Conservation (phyloP, 495 filamentous ascomycete species). For the Wilcoxina mikolae region DNA sequence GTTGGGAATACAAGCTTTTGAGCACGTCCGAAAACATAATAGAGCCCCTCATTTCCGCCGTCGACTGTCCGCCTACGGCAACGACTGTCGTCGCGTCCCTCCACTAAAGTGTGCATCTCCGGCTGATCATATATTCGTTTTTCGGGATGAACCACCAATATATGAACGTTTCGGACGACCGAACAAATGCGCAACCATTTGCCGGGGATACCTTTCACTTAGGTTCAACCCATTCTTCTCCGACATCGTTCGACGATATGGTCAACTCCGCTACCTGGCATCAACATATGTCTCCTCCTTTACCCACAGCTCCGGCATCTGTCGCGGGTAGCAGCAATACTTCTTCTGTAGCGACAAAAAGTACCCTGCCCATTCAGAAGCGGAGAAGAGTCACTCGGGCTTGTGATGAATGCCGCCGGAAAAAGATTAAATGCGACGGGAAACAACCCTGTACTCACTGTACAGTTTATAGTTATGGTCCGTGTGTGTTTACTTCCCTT, state of each 20-base stretch:
- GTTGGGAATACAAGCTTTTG: not conserved
- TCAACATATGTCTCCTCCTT: slow-evolving; percentile 20
- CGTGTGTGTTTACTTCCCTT: slow-evolving; percentile 27
- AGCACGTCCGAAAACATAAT: not conserved
- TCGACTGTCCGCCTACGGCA: not conserved
- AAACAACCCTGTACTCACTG: slow-evolving; percentile 97
- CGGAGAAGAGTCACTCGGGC: slow-evolving; percentile 76
- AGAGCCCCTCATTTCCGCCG: not conserved
- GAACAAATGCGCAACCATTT: not conserved
- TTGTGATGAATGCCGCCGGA: slow-evolving; percentile 90
- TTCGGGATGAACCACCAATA: slow-evolving; percentile 7
- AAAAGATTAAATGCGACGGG: slow-evolving; percentile 98
- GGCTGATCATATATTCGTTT: not conserved
- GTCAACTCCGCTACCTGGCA: slow-evolving; percentile 20
- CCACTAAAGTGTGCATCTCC: not conserved
- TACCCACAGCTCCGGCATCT: slow-evolving; percentile 20
- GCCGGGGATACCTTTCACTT: slow-evolving; percentile 16
- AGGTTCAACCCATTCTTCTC: slow-evolving; percentile 27
- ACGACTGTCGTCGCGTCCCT: not conserved
- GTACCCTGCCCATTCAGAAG: slow-evolving; percentile 56
- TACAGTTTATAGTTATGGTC: slow-evolving; percentile 96
- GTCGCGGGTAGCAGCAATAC: slow-evolving; percentile 19
- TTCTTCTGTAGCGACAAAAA: slow-evolving; percentile 28
- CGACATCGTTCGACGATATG: slow-evolving; percentile 25
- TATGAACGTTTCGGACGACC: slow-evolving; percentile 2